Base-by-base conservation (phyloP, 2,329 filamentous ascomycete species). In the Ploettnerulaceae sp. region DNA sequence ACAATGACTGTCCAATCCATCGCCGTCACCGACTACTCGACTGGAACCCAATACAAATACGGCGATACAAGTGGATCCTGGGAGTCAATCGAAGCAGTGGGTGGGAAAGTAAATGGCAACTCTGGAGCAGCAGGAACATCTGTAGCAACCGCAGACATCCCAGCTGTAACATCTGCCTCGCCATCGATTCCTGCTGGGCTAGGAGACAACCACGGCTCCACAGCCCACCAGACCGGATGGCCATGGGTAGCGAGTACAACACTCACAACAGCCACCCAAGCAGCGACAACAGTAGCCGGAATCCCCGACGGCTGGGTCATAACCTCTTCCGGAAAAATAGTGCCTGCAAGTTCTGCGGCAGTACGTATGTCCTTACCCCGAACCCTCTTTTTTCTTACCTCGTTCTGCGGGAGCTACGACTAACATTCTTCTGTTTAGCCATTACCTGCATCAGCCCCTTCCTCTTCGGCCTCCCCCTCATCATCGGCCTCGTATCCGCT, bases 11-110 rank as follows among this genome's bases (percentile, higher is more conserved):
- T 97, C 62, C 78, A 84, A 66, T 85, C 77, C 22, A 68, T 96
- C 57, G 73, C 76, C 45, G 79, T 95, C 32, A 83, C 82, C 41
- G 93, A 98, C 71, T 98, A 97, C 71, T 96, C 90, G 17, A 96
- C 90, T 1, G 93, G 93, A 44, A 83, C 77, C 14, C 72, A 84
- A 53, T 98, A 98, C 73, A 73, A 71, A 47, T 98, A 97, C 70
- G 78, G 78, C 56, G 86, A 93, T 64, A 78, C 75, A 28, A 83
- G 77, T 37, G 93, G 93, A 37, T 77, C 73, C 17, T 95, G 89
- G 87, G 63, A 79, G 55, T 91, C 86, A 38, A 97, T 98, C 66
- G 69, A 78, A 58, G 81, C 91, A 43, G 76, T 84, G n/a, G 89
- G 81, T 54, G 93, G 93, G 51, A 67, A 72, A 55, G 72, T 97